Percentiles rank a stretch among this genome's conserved stretches.
Evolutionary conservation across 768 basidiomycete genomes (phyloP).

Genomic region (Hypholoma fasciculare): DNA sequence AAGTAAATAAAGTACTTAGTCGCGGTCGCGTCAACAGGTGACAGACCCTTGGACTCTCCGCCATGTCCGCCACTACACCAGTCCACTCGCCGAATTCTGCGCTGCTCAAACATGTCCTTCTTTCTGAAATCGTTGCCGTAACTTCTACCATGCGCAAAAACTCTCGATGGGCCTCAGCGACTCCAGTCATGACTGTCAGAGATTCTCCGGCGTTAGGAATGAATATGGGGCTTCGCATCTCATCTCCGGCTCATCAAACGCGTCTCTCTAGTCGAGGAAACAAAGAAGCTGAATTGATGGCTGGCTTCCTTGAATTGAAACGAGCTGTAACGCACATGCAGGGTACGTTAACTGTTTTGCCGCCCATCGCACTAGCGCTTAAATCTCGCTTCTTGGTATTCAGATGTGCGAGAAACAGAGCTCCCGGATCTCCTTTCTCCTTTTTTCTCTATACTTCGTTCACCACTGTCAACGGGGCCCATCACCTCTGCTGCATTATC

Average conservation of each 20-base stretch:
- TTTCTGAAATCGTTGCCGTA: conserved; percentile 89
- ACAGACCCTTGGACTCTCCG: conserved; percentile 9
- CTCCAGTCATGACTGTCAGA: conserved; percentile 57
- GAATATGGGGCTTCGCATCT: conserved; percentile 72
- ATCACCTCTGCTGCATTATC: conserved; percentile 95
- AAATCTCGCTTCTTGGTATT: conserved; percentile 2
- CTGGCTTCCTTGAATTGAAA: conserved; percentile 85
- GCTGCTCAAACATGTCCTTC: conserved; percentile 76
- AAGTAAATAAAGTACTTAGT: neutral
- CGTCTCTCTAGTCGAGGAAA: conserved; percentile 50
- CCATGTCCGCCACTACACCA: conserved; percentile 15
- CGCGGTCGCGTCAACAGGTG: conserved; percentile 9
- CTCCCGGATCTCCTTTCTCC: conserved; percentile 73
- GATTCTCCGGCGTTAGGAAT: conserved; percentile 72
- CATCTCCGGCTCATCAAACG: conserved; percentile 43
- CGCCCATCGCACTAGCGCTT: neutral
- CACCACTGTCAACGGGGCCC: conserved; percentile 92
- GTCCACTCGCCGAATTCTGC: conserved; percentile 32
- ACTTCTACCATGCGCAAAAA: conserved; percentile 97
- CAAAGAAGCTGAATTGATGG: conserved; percentile 85
- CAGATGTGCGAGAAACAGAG: conserved; percentile 62
- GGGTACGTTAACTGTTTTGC: conserved; percentile 41
- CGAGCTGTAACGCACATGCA: conserved; percentile 67
- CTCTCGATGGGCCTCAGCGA: conserved; percentile 88
- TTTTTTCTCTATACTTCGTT: conserved; percentile 92